Evolutionary conservation across 176 grass and related monocot genomes (phyloP), one percentile per base, ranked within the genome.

Genomic region (bread wheat (Triticum aestivum)): DNA sequence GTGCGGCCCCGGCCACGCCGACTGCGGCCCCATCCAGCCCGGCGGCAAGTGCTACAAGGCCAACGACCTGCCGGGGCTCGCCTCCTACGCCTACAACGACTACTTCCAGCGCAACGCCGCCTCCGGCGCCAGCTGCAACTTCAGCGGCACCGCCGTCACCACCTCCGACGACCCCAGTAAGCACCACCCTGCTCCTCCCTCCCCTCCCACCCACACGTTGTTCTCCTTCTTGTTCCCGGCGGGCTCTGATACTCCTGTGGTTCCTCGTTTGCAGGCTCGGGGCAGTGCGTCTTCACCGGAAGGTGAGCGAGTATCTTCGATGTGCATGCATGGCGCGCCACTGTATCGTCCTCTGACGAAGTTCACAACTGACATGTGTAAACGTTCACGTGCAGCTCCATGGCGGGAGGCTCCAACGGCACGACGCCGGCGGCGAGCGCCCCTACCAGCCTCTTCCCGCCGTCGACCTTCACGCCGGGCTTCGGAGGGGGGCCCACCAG

Each of bases 81-180:
- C 95, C 29, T 95, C 95, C 80, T 98, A 95, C 84, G 95, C 95
- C 74, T 98, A 92, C 87, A 98, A 98, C 78, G 93, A 98, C 87
- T 98, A 98, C 90, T 98, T 87, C 88, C 95, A 95, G 0, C 88
- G 68, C 49, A 90, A 67, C 37, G 20, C 18, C 23, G 52, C 41
- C 14, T 39, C 80, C 75, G 89, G 93, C 59, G 93, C 35, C 41
- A 77, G 77, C 62, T 98, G 95, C 90, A 70, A 0, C 83, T 98
- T 98, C 86, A 87, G 65, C 71, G 88, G 90, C 86, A 98, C 91
- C 2, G 95, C 93, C 68, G 47, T 0, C 0, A 83, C 80, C 35
- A 90, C 91, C 26, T 1, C 54, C 77, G 68, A 2, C 6, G 93
- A 98, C 52, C 95, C 95, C 47, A 98, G 95, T 98, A 89, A 92